These are phyloP conservation scores for Geranium incanum DNA, from an alignment of 441 rosid species.

Conservation along the genomic window DNA sequence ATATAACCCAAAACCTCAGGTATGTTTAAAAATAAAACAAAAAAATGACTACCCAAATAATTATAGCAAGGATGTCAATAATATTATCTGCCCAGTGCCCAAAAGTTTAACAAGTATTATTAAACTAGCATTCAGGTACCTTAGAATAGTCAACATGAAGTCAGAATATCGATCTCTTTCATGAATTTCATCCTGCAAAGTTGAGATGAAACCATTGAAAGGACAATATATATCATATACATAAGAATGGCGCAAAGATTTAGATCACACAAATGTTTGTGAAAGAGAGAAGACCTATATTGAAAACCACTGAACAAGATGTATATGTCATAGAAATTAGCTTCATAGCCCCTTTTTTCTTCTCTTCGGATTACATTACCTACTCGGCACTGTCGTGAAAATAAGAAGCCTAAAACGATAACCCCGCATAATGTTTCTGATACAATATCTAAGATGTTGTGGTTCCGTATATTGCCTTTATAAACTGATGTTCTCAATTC, in stretches of 20 bases:
- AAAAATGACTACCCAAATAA: too few relatives aligned
- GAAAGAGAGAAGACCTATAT: background rate
- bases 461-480: too few relatives aligned
- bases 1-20: background rate
- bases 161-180: conserved; percentile 94
- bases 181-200: conserved; percentile 88
- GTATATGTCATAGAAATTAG: background rate
- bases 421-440: too few relatives aligned
- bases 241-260: background rate
- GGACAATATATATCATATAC: conserved; percentile 4
- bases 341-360: too few relatives aligned
- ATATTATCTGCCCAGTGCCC: too few relatives aligned
- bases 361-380: too few relatives aligned
- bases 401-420: too few relatives aligned
- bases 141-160: conserved; percentile 81
- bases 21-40: background rate
- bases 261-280: background rate
- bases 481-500: background rate
- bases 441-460: too few relatives aligned
- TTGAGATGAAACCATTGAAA: background rate
- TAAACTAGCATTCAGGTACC: conserved; percentile 38
- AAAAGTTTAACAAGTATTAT: conserved; percentile 4
- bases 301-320: background rate
- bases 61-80: too few relatives aligned
- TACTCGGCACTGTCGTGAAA: too few relatives aligned